Percentiles rank a stretch among this genome's conserved stretches.
phyloP scores from a whole-genome alignment of 768 basidiomycete species.

The Nidula microcarpa region DNA sequence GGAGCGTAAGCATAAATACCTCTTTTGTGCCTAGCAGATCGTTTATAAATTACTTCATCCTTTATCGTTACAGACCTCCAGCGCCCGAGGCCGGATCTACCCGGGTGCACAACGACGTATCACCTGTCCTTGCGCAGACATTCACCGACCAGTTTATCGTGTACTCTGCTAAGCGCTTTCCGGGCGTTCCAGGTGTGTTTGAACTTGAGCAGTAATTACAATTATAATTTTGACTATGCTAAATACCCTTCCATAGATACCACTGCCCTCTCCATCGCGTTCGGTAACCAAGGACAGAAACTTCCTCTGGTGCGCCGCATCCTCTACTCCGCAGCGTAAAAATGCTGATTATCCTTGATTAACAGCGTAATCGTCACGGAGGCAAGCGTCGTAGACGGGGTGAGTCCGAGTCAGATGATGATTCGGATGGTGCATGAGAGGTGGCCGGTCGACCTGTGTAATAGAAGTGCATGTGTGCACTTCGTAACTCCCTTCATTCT shows the following conservation, averaged over 20 bases:
- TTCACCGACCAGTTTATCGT: slow-evolving; percentile 85
- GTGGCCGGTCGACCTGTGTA: no score
- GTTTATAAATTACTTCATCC: no score
- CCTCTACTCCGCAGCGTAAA: slow-evolving; percentile 9
- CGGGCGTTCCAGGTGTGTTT: slow-evolving; percentile 81
- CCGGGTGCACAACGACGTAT: slow-evolving; percentile 62
- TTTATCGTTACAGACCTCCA: slow-evolving; percentile 45
- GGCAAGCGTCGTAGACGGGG: slow-evolving; percentile 62
- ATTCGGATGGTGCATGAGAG: slow-evolving; percentile 53
- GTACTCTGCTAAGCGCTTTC: slow-evolving; percentile 91
- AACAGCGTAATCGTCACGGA: slow-evolving; percentile 78
- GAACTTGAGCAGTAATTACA: background rate
- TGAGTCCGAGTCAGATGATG: slow-evolving; percentile 65
- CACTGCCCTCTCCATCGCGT: slow-evolving; percentile 85
- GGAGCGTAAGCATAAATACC: slow-evolving; percentile 67
- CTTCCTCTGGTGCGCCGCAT: slow-evolving; percentile 64
- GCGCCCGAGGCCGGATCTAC: slow-evolving; percentile 68
- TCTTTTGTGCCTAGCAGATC: slow-evolving; percentile 10
- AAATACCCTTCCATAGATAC: slow-evolving; percentile 48
- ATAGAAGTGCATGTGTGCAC: no score
- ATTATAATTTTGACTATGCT: background rate
- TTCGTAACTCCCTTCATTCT: no score
- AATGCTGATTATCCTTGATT: slow-evolving; percentile 10
- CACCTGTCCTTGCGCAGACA: slow-evolving; percentile 79
- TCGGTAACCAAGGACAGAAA: slow-evolving; percentile 89